Evolutionary conservation across 768 basidiomycete species (phyloP).

Genomic region (Hypsizygus marmoreus): DNA sequence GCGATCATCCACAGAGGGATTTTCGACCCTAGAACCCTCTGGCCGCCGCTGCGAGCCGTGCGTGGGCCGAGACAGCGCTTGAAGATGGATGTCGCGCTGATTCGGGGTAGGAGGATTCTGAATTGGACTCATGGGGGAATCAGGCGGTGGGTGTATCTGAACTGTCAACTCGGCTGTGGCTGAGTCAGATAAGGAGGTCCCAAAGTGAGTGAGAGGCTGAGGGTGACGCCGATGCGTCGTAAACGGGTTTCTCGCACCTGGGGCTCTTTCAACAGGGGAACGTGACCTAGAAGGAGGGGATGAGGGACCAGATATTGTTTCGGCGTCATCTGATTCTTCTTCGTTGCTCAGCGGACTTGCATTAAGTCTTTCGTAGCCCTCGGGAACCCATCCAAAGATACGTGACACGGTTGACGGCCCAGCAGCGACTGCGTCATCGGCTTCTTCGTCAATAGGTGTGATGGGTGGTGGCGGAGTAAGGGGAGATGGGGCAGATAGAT

Average conservation of each 20-base stretch:
- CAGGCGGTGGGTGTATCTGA: conserved; percentile 76
- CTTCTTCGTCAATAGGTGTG: conserved; percentile 73
- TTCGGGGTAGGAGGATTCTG: conserved; percentile 86
- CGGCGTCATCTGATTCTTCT: conserved; percentile 27
- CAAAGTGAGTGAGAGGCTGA: conserved; percentile 70
- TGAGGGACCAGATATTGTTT: conserved; percentile 28
- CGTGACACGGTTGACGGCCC: conserved; percentile 48
- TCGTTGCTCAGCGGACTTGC: conserved; percentile 17
- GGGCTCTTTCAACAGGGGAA: conserved; percentile 53
- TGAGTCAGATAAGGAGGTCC: conserved; percentile 58
- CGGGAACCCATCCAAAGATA: conserved; percentile 15
- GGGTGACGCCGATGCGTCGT: conserved; percentile 68
- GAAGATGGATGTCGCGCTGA: conserved; percentile 78
- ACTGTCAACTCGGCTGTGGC: conserved; percentile 63
- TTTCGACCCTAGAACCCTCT: conserved; percentile 29
- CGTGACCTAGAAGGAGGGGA: conserved; percentile 56
- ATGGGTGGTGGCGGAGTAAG: conserved; percentile 68
- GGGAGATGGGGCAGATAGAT: conserved; percentile 40
- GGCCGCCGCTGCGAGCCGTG: conserved; percentile 37
- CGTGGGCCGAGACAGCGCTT: conserved; percentile 50
- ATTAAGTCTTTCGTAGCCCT: conserved; percentile 35
- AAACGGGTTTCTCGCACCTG: conserved; percentile 87
- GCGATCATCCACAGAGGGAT: conserved; percentile 26
- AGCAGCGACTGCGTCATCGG: conserved; percentile 44
- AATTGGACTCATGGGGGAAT: conserved; percentile 74